A percentile compares a stretch with the other conserved stretches of the same genome.
These are phyloP conservation scores for Pythium pectinolyticum DNA, from an alignment of 352 stramenopile genomes.

Conservation along the genomic window DNA sequence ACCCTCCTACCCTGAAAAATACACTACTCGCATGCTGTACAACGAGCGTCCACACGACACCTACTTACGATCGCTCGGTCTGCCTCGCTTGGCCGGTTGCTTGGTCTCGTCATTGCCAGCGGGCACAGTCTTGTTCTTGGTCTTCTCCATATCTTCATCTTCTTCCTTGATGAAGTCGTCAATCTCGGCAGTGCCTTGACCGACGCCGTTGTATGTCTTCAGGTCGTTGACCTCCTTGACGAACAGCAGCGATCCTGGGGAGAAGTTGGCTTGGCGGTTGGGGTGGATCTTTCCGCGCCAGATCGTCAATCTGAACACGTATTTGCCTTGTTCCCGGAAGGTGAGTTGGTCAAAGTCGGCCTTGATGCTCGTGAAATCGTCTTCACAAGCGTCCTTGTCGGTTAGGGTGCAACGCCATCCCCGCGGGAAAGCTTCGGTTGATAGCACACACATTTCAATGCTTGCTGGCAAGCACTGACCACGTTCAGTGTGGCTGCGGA, in stretches of 20 bases:
- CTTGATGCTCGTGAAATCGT: background rate
- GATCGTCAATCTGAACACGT: slow-evolving; percentile 3
- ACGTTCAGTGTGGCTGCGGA: background rate
- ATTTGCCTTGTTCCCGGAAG: slow-evolving; percentile 1
- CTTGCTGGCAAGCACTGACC: background rate
- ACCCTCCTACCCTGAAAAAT: no score
- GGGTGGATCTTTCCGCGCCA: slow-evolving; percentile 7
- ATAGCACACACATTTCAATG: slow-evolving; percentile 1
- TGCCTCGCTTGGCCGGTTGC: no score
- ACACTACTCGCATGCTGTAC: no score
- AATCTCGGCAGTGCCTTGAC: background rate
- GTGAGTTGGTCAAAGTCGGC: background rate
- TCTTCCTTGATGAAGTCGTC: slow-evolving; percentile 7
- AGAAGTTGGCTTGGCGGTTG: background rate
- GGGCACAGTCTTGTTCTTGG: no score
- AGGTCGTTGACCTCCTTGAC: background rate
- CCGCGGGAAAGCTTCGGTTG: background rate
- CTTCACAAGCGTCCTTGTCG: slow-evolving; percentile 1
- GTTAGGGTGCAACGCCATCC: slow-evolving; percentile 1
- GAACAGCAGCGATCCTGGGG: background rate
- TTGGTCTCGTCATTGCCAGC: no score
- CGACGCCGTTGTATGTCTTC: background rate
- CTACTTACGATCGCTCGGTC: no score
- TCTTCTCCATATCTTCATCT: background rate
- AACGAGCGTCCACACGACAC: no score